Conservation (phyloP, 2,329 filamentous ascomycete species). For the Gremmenia infestans region DNA sequence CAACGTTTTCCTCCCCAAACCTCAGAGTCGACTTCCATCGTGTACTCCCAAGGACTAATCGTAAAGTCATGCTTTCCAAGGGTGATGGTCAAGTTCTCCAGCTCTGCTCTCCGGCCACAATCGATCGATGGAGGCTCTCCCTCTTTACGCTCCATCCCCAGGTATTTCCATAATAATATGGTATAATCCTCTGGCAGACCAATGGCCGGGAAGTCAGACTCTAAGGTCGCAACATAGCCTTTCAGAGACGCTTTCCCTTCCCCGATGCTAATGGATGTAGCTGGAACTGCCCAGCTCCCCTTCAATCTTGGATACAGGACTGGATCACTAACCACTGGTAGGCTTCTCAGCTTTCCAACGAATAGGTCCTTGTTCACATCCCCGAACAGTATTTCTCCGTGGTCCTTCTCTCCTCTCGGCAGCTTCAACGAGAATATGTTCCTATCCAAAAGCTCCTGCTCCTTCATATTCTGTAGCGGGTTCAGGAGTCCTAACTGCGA, state of each 20-base stretch:
- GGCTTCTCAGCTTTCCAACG: slow-evolving; percentile 5
- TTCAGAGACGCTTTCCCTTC: not conserved
- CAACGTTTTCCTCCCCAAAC: slow-evolving; percentile 7
- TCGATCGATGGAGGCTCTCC: slow-evolving; percentile 1
- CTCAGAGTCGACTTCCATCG: slow-evolving; percentile 6
- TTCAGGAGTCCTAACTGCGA: not conserved
- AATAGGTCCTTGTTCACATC: slow-evolving; percentile 4
- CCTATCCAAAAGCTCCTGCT: slow-evolving; percentile 5
- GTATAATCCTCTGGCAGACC: slow-evolving; percentile 3
- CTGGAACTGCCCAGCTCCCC: slow-evolving; percentile 4
- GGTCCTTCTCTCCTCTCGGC: not conserved
- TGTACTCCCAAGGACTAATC: slow-evolving; percentile 8
- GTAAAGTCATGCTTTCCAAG: slow-evolving; percentile 4
- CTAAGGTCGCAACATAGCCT: slow-evolving; percentile 3
- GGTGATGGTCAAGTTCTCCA: slow-evolving; percentile 3
- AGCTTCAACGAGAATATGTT: slow-evolving; percentile 8
- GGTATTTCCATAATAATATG: not conserved
- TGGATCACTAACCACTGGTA: not conserved
- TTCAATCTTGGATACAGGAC: not conserved
- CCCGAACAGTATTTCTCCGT: slow-evolving; percentile 8
- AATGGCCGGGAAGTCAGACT: slow-evolving; percentile 7
- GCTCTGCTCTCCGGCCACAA: slow-evolving; percentile 1
- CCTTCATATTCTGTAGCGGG: slow-evolving; percentile 2
- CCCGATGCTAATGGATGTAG: slow-evolving; percentile 1
- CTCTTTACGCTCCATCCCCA: slow-evolving; percentile 1